Evolutionary conservation across 1,284 basidiomycete genomes (phyloP), one percentile per base, ranked within the genome.

Genomic region (Flammula alnicola): DNA sequence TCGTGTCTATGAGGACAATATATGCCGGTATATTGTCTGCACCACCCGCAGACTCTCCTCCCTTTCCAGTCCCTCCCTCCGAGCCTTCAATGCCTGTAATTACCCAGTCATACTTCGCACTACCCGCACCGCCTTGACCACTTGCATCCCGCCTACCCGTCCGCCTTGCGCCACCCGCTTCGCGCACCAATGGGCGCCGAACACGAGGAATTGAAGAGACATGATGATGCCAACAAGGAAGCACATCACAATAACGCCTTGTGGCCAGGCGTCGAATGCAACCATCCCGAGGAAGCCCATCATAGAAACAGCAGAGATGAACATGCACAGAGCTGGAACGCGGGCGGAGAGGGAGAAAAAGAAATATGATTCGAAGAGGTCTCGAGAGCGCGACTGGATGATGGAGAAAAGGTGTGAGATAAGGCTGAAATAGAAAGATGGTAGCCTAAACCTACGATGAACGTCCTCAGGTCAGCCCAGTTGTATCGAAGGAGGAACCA

Each of bases 291-390:
- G 64, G 68, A 87, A 89, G 1, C 64, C 55, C 71, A 83, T 80
- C 8, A 89, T 70, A 5, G 81, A 67, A 17, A 78, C 40, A 0
- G 79, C 71, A 8, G 83, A 78, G 33, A 73, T 46, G 50, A 84
- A 72, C 71, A 83, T 77, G 61, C 79, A 79, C 11, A 86, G 52
- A 0, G 78, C 74, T 0, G 86, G 85, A 16, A 85, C 68, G 19
- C 85, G 77, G 11, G 86, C 75, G 3, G 81, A 79, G 14, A 88
- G 71, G 30, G 80, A 71, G 65, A 88, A 88, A 67, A 86, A 88
- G 49, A 84, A 70, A 62, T 83, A 85, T 8, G 76, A 75, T 30
- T 68, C 70, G 57, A 81, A 83, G 12, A 88, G 57, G 61, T 87
- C 86, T 8, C 63, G 64, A 0, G 85, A 80, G 38, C 79, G 72